Evolutionary conservation across 495 filamentous ascomycete species (phyloP), one percentile per base, ranked within the genome.

Genomic region (Annulohypoxylon moriforme): DNA sequence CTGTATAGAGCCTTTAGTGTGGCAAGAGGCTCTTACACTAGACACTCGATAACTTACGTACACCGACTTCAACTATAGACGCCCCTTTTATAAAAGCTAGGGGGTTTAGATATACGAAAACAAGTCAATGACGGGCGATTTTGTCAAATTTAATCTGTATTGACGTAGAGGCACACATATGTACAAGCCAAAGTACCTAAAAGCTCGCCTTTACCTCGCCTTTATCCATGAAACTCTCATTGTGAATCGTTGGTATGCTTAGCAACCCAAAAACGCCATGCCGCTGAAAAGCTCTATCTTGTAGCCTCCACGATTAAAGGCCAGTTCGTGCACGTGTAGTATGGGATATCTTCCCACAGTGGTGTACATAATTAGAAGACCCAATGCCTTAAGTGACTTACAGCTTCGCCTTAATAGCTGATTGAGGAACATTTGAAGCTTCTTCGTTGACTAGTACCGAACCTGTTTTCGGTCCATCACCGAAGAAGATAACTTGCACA

Each of bases 401-500:
- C 18, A 85, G 72, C 68, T 81, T 84, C 2, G 83, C 77, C 66
- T 79, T 78, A 18, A 78, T 53, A 7, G 58, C 53, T 18, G 90
- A 75, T 76, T 91, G 90, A 20, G 81, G 78, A 3, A 85, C 76
- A 33, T 92, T 93, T 60, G 89, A 96, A 2, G 95, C 96, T 75
- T 98, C 96, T 72, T 89, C 81, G 81, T 98, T 98, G 34, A 95
- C 78, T 4, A 90, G 85, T 3, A 99, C 89, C 60, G 91, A 89
- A 20, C 94, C 93, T 6, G 81, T 89, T 67, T 84, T 89, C 64
- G 92, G 87, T 22, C 90, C 88, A 46, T 97, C 87, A 40, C 96
- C 96, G 75, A 99, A 99, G 87, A 99, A 99, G 77, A 99, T 96
- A 44, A 99, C 96, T 81, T 99, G 94, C 25, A 99, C 96, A 0